Conservation (phyloP, 2,329 filamentous ascomycete species). For the Phaeosphaeriaceae sp. region DNA sequence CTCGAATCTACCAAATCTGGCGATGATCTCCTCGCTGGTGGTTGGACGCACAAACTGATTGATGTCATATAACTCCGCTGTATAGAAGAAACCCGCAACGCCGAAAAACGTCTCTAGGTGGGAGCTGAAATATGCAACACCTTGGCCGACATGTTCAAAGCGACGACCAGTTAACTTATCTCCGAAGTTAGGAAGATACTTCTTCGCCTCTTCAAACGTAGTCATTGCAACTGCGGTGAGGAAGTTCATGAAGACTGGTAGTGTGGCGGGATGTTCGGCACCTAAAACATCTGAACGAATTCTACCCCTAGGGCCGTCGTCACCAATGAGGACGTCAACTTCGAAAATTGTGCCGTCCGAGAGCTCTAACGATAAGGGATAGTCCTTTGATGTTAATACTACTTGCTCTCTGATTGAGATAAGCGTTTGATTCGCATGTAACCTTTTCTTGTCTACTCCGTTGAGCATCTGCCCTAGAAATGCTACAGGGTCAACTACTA, state of each 20-base stretch:
- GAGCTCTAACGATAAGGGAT: not conserved
- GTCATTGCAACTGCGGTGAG: not conserved
- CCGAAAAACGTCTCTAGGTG: not conserved
- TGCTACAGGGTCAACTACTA: not conserved
- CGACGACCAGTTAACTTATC: not conserved
- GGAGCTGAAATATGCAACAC: not conserved
- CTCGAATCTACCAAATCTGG: not conserved
- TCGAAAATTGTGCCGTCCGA: not conserved
- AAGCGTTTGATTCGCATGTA: constrained; percentile 1
- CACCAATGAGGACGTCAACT: constrained; percentile 2
- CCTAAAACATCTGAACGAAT: constrained; percentile 1
- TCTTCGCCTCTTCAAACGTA: not conserved
- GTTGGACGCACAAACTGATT: not conserved
- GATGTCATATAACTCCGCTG: not conserved
- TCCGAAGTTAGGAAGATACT: not conserved
- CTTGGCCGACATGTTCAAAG: not conserved
- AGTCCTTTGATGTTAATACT: not conserved
- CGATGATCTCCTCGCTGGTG: not conserved
- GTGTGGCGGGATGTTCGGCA: not conserved
- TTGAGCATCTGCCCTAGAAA: constrained; percentile 1
- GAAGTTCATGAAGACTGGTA: constrained; percentile 1
- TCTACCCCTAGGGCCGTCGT: not conserved
- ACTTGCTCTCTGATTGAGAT: not conserved
- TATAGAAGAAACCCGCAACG: not conserved
- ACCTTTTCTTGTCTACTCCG: not conserved